These are phyloP conservation scores for Neofusicoccum parvum DNA, from an alignment of 2,329 filamentous ascomycete genomes.

Conservation along the genomic window DNA sequence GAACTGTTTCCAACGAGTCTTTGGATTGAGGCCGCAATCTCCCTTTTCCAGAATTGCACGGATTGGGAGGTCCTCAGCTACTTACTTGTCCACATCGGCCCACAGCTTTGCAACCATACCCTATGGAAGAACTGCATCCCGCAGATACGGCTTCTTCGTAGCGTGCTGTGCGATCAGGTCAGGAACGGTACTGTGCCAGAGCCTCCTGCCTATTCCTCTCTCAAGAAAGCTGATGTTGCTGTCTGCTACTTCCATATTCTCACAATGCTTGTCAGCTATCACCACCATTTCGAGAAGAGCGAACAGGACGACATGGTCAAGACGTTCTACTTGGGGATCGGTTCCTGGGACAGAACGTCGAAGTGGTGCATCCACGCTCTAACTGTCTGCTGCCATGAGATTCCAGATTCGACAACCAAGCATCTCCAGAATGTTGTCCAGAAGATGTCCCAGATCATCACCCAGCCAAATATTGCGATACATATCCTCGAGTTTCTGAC, in stretches of 20 bases:
- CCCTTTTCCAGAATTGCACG: constrained; percentile 71
- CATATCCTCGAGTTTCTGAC: constrained; percentile 97
- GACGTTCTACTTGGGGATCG: constrained; percentile 82
- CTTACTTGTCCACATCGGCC: constrained; percentile 79
- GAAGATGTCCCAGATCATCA: constrained; percentile 95
- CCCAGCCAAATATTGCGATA: constrained; percentile 85
- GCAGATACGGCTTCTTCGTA: constrained; percentile 75
- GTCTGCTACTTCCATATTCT: constrained; percentile 86
- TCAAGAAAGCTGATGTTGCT: constrained; percentile 85
- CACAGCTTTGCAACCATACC: constrained; percentile 86
- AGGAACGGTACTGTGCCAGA: constrained; percentile 76
- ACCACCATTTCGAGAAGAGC: constrained; percentile 77
- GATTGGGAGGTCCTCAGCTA: constrained; percentile 96
- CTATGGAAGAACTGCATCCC: constrained; percentile 74
- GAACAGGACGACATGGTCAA: constrained; percentile 90
- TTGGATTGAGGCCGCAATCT: constrained; percentile 78
- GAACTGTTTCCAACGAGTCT: constrained; percentile 51
- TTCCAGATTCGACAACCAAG: constrained; percentile 84
- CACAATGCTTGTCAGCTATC: constrained; percentile 87
- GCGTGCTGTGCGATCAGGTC: constrained; percentile 79
- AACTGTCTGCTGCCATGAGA: constrained; percentile 91
- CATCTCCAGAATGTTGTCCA: constrained; percentile 82
- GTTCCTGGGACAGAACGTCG: constrained; percentile 80
- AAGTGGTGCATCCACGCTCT: constrained; percentile 94
- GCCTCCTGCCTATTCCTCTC: constrained; percentile 73